Base-by-base conservation (phyloP, 164 flowering plant species). In the Stephania yunnanensis region DNA sequence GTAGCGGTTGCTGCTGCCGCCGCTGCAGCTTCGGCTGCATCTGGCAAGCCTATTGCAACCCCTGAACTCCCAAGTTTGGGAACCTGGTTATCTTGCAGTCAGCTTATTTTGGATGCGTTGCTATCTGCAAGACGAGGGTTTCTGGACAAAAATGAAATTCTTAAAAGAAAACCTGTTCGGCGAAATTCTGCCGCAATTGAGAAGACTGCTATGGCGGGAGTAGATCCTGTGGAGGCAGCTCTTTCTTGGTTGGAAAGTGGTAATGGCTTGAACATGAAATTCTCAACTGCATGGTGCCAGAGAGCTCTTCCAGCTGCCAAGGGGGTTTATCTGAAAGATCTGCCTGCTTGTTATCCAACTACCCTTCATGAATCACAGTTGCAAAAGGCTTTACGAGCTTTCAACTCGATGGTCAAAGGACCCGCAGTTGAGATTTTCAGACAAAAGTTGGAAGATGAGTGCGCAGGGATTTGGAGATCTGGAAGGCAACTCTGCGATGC, bases 401-500 rank as follows among this genome's bases (percentile, higher is more conserved):
- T 92, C 70, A 82, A 63, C 76, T 87, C 91, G 67, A 88, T 88
- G 94, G 98, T 89, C 63, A 92, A 89, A 84, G 98, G 98, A 58
- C 91, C 93, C 79, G 87, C 94, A 20, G 91, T 91, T 70, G 81
- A 77, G 55, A 22, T 61, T 22, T 94, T 86, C 75, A 69, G 83
- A 12, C 84, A 86, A 77, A 87, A 83, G 77, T 75, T 94, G 85
- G 88, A 87, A 79, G 90, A 92, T 45, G 97, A 94, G 74, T 94
- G 98, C 83, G 81, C 76, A 29, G 82, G 87, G 46, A 86, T 92
- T 31, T 94, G 98, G 98, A 85, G 63, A 79, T 88, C 94, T 70
- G 98, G 96, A 67, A 88, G 98, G 84, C 98, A 91, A 75, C 86
- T 88, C 11, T 94, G 98, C 79, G 98, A 92, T 86, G 97, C 96